Evolutionary conservation across 2,329 filamentous ascomycete genomes (phyloP), one percentile per base, ranked within the genome.

Genomic region (Anisogramma anomala): DNA sequence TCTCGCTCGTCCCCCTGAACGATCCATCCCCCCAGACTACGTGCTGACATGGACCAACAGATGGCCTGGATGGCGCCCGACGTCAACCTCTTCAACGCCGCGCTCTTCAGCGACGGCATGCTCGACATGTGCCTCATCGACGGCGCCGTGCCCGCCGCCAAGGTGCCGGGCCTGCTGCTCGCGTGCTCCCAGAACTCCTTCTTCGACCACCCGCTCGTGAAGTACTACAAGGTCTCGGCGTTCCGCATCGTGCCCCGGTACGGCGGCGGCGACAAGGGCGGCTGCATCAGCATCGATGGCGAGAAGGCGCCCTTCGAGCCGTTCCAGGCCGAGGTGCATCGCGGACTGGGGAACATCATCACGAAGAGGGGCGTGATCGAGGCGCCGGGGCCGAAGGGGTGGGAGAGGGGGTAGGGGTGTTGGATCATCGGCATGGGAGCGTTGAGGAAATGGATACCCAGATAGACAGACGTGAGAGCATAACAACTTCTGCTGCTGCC

Each of bases 211-310:
- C 72, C 77, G 0, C 71, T 83, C 28, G 82, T 94, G 10, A 71
- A 72, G 22, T 89, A 95, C 59, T 75, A 79, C 52, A 98, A 98
- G 59, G 72, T 95, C 3, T 72, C 74, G n/a, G 91, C 82, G 0
- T 95, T 91, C 57, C 74, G 91, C 31, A 80, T 98, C 48, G 79
- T 80, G 3, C 91, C 91, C 0, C 77, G 75, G 39, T 40, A 40
- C 23, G 14, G 14, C 27, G 14, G 14, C n/a, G 64, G 81, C 48
- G 71, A 79, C 52, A 66, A 74, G 28, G 72, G 79, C 48, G 89
- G 89, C 2, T 91, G 84, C 58, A 93, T 98, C 57, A 93, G 86
- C 58, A 86, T 98, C 49, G 91, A 96, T 55, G 91, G 91, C 27
- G 91, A 98, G 63, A 72, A 74, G 40, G 70, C 94, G 3, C 83